phyloP scores from a whole-genome alignment of 176 grass and related monocot species.

The Triticum dicoccoides region DNA sequence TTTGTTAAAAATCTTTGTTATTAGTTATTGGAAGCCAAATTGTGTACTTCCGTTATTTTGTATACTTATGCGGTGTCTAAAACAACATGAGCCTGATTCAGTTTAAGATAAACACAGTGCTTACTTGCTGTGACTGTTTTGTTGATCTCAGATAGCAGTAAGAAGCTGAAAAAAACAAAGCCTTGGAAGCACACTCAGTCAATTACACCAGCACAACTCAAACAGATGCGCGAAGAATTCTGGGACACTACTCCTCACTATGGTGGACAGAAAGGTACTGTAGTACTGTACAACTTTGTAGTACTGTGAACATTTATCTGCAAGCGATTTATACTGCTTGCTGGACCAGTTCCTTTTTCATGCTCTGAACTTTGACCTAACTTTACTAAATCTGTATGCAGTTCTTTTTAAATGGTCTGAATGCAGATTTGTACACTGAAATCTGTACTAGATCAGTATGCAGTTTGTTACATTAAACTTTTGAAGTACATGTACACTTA shows the following conservation, averaged over 20 bases:
- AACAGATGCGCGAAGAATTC: slow-evolving; percentile 91
- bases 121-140: slow-evolving; percentile 13
- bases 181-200: slow-evolving; percentile 81
- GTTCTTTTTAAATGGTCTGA: background rate
- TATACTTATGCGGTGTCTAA: background rate
- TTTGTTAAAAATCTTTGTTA: background rate
- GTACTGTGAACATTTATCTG: slow-evolving; percentile 14
- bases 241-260: slow-evolving; percentile 98
- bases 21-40: background rate
- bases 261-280: slow-evolving; percentile 82
- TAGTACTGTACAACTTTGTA: slow-evolving; percentile 30
- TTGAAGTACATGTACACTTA: background rate
- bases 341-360: background rate
- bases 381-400: slow-evolving; percentile 19
- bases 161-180: slow-evolving; percentile 75
- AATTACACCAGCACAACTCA: slow-evolving; percentile 61
- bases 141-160: slow-evolving; percentile 57
- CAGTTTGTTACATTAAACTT: background rate
- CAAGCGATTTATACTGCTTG: slow-evolving; percentile 35
- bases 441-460: slow-evolving; percentile 18
- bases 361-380: background rate
- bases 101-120: background rate
- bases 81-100: background rate
- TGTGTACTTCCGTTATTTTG: background rate
- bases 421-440: background rate